Conservation (phyloP, 2,329 filamentous ascomycete species). For the Colletotrichum neosansevieriae region DNA sequence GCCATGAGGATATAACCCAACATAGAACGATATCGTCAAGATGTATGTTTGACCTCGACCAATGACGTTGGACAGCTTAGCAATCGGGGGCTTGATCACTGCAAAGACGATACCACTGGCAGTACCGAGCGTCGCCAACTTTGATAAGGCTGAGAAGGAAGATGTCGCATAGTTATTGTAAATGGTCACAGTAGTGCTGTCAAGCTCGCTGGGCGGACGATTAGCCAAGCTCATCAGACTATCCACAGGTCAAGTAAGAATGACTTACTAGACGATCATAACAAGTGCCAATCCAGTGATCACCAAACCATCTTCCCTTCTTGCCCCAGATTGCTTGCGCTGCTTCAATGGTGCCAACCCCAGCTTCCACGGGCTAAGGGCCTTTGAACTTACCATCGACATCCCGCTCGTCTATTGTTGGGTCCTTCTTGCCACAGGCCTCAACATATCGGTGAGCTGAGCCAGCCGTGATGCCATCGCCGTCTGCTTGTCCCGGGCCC, state of each 20-base stretch:
- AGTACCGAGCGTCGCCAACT: slow-evolving; percentile 22
- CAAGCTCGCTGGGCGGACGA: slow-evolving; percentile 9
- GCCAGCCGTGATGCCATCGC: background rate
- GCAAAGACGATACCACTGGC: slow-evolving; percentile 24
- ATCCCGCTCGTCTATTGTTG: background rate
- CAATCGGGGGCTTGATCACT: slow-evolving; percentile 22
- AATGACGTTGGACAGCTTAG: slow-evolving; percentile 29
- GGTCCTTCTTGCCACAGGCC: background rate
- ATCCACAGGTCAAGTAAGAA: no score
- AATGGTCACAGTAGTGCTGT: slow-evolving; percentile 25
- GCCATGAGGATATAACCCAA: slow-evolving; percentile 30
- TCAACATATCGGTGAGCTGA: background rate
- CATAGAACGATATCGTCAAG: slow-evolving; percentile 22
- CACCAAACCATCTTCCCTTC: slow-evolving; percentile 26
- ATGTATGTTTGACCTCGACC: slow-evolving; percentile 33
- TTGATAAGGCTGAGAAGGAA: slow-evolving; percentile 25
- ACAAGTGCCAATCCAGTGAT: slow-evolving; percentile 28
- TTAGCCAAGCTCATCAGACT: background rate
- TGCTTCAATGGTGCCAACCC: slow-evolving; percentile 20
- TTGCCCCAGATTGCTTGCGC: slow-evolving; percentile 22
- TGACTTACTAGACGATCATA: slow-evolving; percentile 26
- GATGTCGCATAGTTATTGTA: slow-evolving; percentile 33
- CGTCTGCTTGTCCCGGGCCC: background rate
- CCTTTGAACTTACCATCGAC: background rate
- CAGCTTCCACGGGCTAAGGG: slow-evolving; percentile 3